Conservation (phyloP, 495 filamentous ascomycete species). For the Aspergillus carlsbadensis region DNA sequence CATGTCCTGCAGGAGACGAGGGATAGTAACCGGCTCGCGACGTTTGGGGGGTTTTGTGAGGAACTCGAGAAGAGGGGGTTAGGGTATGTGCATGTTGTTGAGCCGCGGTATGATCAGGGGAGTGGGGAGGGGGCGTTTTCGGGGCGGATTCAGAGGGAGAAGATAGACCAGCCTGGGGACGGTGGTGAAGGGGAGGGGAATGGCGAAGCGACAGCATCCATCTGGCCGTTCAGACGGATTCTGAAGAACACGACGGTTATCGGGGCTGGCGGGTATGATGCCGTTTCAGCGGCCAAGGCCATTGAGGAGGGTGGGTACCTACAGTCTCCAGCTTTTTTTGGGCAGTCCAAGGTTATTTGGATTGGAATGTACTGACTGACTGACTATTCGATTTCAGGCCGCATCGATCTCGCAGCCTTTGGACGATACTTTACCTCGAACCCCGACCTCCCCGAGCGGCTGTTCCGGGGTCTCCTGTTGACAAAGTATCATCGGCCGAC, state of each 20-base stretch:
- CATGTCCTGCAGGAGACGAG: slow-evolving; percentile 55
- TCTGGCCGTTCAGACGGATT: slow-evolving; percentile 33
- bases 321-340: not conserved
- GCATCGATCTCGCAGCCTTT: slow-evolving; percentile 31
- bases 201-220: slow-evolving; percentile 18
- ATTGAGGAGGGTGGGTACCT: slow-evolving; percentile 42
- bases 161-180: no score
- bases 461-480: slow-evolving; percentile 52
- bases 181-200: slow-evolving; percentile 26
- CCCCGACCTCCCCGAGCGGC: slow-evolving; percentile 61
- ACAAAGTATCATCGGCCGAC: slow-evolving; percentile 49
- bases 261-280: slow-evolving; percentile 47
- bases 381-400: not conserved
- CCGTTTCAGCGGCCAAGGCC: slow-evolving; percentile 34
- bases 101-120: slow-evolving; percentile 29
- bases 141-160: not conserved
- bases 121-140: not conserved
- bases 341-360: no score
- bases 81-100: slow-evolving; percentile 64
- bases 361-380: no score
- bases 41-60: slow-evolving; percentile 53
- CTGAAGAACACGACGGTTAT: slow-evolving; percentile 46
- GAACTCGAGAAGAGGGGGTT: slow-evolving; percentile 49
- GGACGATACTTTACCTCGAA: slow-evolving; percentile 64
- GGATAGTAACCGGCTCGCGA: slow-evolving; percentile 60